Evolutionary conservation across 2,329 filamentous ascomycete species (phyloP).

Genomic region (Falciphora oryzae): DNA sequence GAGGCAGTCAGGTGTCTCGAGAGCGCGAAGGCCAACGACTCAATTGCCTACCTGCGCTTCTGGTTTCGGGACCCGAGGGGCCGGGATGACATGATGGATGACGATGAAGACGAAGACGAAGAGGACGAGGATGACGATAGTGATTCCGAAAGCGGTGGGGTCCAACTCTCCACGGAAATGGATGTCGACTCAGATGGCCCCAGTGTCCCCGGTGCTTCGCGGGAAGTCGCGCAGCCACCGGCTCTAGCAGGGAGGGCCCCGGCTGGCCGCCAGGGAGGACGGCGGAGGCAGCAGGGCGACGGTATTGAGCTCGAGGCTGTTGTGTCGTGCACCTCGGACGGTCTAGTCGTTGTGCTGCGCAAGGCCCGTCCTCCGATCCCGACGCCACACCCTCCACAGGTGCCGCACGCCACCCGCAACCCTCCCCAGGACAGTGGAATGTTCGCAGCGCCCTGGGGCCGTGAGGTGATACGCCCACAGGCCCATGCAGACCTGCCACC

Average conservation of each 20-base stretch:
- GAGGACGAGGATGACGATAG: constrained; percentile 16
- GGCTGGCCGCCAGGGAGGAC: no score
- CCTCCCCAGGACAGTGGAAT: constrained; percentile 38
- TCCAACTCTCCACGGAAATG: constrained; percentile 11
- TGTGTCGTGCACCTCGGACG: constrained; percentile 87
- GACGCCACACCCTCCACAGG: constrained; percentile 42
- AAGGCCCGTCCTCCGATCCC: constrained; percentile 67
- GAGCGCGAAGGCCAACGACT: constrained; percentile 83
- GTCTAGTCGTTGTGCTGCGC: constrained; percentile 74
- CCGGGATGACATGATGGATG: constrained; percentile 37
- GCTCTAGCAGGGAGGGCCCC: no score
- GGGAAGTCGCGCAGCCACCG: no score
- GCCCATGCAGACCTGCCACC: constrained; percentile 24
- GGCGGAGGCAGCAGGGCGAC: constrained; percentile 3
- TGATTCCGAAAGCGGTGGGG: constrained; percentile 8
- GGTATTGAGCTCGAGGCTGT: constrained; percentile 75
- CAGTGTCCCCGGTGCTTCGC: background rate
- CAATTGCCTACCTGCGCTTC: constrained; percentile 83
- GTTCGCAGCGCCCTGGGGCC: constrained; percentile 76
- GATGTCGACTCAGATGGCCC: constrained; percentile 13
- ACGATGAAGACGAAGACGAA: constrained; percentile 27
- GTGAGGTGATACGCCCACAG: constrained; percentile 53
- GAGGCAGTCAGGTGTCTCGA: constrained; percentile 76
- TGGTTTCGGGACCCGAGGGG: constrained; percentile 69
- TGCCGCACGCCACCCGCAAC: constrained; percentile 44